These are phyloP conservation scores for Quercus rubra DNA, from an alignment of 306 rosid species.

Conservation along the genomic window DNA sequence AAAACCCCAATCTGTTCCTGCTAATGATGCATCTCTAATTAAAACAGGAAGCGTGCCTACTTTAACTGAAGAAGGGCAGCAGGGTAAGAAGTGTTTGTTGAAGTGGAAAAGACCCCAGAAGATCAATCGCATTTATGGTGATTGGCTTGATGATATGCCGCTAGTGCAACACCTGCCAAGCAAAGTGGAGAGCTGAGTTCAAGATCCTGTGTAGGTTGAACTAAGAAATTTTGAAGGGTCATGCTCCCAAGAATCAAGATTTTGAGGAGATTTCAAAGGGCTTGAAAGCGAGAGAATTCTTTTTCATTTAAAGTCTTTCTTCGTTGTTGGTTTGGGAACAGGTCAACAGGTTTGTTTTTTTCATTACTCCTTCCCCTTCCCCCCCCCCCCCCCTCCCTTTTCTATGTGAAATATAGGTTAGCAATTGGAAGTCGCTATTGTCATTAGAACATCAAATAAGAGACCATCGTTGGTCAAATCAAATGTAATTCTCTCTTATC, in stretches of 20 bases:
- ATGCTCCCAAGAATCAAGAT: background rate
- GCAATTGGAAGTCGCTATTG: conserved; percentile 7
- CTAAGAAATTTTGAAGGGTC: background rate
- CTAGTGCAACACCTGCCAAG: conserved; percentile 38
- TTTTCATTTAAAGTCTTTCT: conserved; percentile 3
- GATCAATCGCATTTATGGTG: conserved; percentile 79
- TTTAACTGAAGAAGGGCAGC: conserved; percentile 42
- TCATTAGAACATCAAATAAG: conserved; percentile 1
- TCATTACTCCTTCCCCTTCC: conserved; percentile 13
- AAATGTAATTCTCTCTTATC: conserved; percentile 1
- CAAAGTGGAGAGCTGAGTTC: conserved; percentile 46
- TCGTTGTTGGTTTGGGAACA: conserved; percentile 35
- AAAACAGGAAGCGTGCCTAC: conserved; percentile 22
- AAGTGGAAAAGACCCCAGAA: conserved; percentile 76
- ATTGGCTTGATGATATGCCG: conserved; percentile 88
- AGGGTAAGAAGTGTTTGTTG: conserved; percentile 41
- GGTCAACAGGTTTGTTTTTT: conserved; percentile 28
- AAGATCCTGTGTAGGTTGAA: conserved; percentile 12
- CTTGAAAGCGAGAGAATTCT: background rate
- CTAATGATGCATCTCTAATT: conserved; percentile 37
- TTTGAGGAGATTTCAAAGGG: background rate
- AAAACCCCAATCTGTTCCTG: conserved; percentile 33
- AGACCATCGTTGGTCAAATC: background rate
- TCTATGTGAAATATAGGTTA: conserved; percentile 1
- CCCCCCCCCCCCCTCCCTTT: background rate